A percentile compares a stretch with the other conserved stretches of the same genome.
Conservation (phyloP, 2,329 filamentous ascomycete genomes). For the Tolypocladium nubicola region DNA sequence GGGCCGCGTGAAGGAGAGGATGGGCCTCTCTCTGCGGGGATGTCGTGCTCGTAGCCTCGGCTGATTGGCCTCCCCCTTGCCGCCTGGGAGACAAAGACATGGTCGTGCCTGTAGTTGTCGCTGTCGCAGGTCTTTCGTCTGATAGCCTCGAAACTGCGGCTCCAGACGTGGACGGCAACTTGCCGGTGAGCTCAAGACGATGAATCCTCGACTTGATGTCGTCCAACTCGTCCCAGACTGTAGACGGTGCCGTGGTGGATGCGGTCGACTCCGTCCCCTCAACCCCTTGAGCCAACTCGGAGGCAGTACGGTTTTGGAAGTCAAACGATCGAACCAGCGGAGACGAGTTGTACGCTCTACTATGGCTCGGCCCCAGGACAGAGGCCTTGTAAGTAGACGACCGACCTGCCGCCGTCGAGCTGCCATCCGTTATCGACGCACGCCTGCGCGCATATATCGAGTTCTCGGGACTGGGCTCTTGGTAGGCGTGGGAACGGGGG, state of each 20-base stretch:
- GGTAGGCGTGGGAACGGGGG: constrained; percentile 35
- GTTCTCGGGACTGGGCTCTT: constrained; percentile 27
- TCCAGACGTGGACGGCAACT: constrained; percentile 71
- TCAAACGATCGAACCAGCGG: constrained; percentile 39
- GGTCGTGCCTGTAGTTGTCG: constrained; percentile 83
- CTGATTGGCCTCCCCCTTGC: constrained; percentile 12
- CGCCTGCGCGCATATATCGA: constrained; percentile 20
- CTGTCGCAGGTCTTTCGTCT: constrained; percentile 78
- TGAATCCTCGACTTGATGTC: constrained; percentile 90
- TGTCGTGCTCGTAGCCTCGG: constrained; percentile 28
- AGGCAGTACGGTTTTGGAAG: constrained; percentile 14
- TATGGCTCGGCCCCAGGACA: constrained; percentile 11
- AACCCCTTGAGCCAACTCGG: constrained; percentile 26
- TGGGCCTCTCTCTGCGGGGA: constrained; percentile 50
- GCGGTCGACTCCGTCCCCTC: constrained; percentile 78
- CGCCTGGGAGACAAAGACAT: constrained; percentile 83
- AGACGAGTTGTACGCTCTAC: constrained; percentile 44
- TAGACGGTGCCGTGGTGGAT: constrained; percentile 82
- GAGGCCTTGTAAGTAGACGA: constrained; percentile 30
- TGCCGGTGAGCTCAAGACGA: constrained; percentile 81
- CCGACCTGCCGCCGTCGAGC: constrained; percentile 27
- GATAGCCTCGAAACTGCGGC: constrained; percentile 65
- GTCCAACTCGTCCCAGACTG: constrained; percentile 95
- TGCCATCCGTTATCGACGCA: constrained; percentile 39
- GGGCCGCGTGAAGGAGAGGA: constrained; percentile 68